Conservation (phyloP, 2,329 filamentous ascomycete species). For the Xylariaceae sp. region DNA sequence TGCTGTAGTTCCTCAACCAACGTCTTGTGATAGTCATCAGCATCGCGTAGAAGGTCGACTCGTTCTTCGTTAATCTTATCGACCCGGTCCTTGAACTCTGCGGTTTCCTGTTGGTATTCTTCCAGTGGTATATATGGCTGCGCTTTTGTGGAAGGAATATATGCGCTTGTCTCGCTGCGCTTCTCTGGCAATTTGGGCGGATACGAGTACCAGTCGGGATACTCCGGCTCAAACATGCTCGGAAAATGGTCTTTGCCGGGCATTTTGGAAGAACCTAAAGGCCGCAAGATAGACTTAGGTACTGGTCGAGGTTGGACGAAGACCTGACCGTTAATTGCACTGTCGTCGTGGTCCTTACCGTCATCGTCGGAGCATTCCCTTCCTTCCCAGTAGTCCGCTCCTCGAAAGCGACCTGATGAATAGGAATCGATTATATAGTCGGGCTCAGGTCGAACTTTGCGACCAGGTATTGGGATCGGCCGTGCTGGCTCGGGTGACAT, state of each 20-base stretch:
- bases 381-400: no score
- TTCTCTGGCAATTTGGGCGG: slow-evolving; percentile 9
- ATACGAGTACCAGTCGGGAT: slow-evolving; percentile 14
- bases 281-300: no score
- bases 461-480: background rate
- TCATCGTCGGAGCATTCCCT: no score
- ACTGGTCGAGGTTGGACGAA: no score
- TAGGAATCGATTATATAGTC: no score
- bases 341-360: no score
- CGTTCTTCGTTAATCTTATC: slow-evolving; percentile 11
- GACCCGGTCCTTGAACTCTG: slow-evolving; percentile 18
- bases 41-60: slow-evolving; percentile 9
- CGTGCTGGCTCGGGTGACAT: slow-evolving; percentile 16
- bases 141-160: background rate
- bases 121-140: background rate
- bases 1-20: slow-evolving; percentile 8
- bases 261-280: background rate
- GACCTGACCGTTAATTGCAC: no score
- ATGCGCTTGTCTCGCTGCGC: slow-evolving; percentile 4
- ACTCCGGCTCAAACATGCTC: slow-evolving; percentile 10
- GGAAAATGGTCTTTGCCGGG: background rate
- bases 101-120: slow-evolving; percentile 15
- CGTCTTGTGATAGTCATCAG: slow-evolving; percentile 4
- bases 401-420: no score
- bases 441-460: no score